A percentile compares a stretch with the other conserved stretches of the same genome.
phyloP scores from a whole-genome alignment of 345 rosid species.

The Luvunga scandens region DNA sequence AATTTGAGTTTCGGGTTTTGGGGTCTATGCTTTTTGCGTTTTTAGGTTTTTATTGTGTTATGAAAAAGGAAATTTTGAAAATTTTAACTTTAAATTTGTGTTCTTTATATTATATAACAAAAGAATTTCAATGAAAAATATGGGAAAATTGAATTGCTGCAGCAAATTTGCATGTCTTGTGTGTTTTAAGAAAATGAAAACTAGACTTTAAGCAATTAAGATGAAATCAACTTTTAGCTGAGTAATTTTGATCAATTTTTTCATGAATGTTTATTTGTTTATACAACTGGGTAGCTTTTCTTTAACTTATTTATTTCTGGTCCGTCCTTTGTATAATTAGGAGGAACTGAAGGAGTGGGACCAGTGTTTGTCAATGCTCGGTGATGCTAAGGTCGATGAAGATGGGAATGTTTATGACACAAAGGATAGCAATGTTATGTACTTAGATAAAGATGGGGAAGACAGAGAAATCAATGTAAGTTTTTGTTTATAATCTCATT shows the following conservation, averaged over 20 bases:
- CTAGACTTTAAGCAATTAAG: not conserved
- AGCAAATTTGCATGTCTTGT: not conserved
- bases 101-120: not conserved
- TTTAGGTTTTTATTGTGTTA: not conserved
- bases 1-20: not conserved
- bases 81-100: not conserved
- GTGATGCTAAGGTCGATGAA: constrained; percentile 89
- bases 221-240: not conserved
- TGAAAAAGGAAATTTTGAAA: not conserved
- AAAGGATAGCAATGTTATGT: constrained; percentile 58
- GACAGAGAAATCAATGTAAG: constrained; percentile 92
- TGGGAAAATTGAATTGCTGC: not conserved
- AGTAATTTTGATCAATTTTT: not conserved
- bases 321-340: constrained; percentile 31
- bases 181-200: not conserved
- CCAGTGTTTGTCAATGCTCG: constrained; percentile 82
- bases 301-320: not conserved
- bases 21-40: not conserved
- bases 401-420: constrained; percentile 71
- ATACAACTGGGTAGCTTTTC: not conserved
- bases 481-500: not conserved
- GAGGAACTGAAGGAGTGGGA: constrained; percentile 99
- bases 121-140: not conserved
- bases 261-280: not conserved
- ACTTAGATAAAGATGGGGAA: constrained; percentile 88